Base-by-base conservation (phyloP, 495 filamentous ascomycete species). In the Tetracladium setigerum region DNA sequence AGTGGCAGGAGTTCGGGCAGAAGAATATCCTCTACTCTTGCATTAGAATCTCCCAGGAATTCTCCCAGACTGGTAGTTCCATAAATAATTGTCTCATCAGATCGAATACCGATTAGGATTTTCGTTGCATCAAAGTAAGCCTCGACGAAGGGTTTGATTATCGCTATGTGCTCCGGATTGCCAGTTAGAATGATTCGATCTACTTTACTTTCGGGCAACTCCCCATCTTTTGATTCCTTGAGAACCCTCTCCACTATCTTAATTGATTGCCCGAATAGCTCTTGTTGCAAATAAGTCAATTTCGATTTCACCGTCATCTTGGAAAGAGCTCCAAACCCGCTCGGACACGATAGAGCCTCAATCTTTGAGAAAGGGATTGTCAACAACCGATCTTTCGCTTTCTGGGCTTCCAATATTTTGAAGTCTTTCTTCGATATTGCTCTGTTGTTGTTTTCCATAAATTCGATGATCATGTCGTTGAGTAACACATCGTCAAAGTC, bases 81-180 rank as follows among this genome's bases (percentile, higher is more conserved):
- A 57, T 97, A 95, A 62, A 94, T 90, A 49, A 98, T 94, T 66
- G 92, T 94, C 80, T 98, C 92, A 58, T 98, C 92, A 50, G 92
- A 94, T 60, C 92, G 92, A 92, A 98, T 98, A 74, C 92, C 86
- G 82, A 22, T 94, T 82, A 83, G 94, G 56, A 92, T 96, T 94
- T 96, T 97, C 71, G 92, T 94, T 80, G 92, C 92, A 46, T 97
- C 92, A 19, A 98, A 83, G 66, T 97, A 96, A 58, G 97, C 87
- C 63, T 98, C 92, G 47, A 95, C 80, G 59, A 95, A 83, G 55
- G 79, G 65, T 73, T 91, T 86, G 53, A 95, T 87, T 80, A 95
- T 95, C 55, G 89, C 87, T 46, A 95, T 95, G 84, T 89, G 89
- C 55, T 86, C 88, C 48, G 85, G 87, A 62, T 86, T 85, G 76